These are phyloP conservation scores for Telopea speciosissima DNA, from an alignment of 177 flowering plant species.

Conservation along the genomic window DNA sequence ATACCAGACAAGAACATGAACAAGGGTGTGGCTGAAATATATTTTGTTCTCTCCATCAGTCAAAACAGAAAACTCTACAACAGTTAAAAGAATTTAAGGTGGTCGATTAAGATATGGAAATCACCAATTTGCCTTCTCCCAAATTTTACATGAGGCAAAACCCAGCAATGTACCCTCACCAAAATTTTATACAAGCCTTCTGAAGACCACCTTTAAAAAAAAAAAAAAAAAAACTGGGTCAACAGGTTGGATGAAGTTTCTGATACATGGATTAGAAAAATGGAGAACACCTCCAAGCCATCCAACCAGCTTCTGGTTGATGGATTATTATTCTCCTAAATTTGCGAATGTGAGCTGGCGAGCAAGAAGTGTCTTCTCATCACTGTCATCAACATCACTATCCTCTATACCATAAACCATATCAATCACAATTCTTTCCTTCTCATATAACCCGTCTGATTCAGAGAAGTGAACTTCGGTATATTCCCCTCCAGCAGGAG, in stretches of 20 bases:
- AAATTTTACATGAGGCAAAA: background rate
- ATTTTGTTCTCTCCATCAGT: too few species aligned
- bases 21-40: too few species aligned
- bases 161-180: background rate
- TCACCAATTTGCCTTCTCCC: too few species aligned
- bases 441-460: constrained; percentile 17
- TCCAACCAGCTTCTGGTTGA: background rate
- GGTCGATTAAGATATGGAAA: too few species aligned
- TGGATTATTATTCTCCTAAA: too few species aligned
- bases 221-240: background rate
- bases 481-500: constrained; percentile 15
- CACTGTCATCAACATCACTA: constrained; percentile 38
- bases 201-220: background rate
- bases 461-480: constrained; percentile 20
- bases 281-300: background rate
- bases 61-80: too few species aligned
- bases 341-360: constrained; percentile 26
- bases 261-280: background rate
- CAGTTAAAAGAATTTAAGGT: too few species aligned
- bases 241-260: background rate
- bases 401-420: constrained; percentile 34
- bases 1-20: too few species aligned
- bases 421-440: constrained; percentile 35
- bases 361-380: constrained; percentile 40
- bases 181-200: background rate